Base-by-base conservation (phyloP, 192 early-diverging fungal species). In the Coemansia sp. region DNA sequence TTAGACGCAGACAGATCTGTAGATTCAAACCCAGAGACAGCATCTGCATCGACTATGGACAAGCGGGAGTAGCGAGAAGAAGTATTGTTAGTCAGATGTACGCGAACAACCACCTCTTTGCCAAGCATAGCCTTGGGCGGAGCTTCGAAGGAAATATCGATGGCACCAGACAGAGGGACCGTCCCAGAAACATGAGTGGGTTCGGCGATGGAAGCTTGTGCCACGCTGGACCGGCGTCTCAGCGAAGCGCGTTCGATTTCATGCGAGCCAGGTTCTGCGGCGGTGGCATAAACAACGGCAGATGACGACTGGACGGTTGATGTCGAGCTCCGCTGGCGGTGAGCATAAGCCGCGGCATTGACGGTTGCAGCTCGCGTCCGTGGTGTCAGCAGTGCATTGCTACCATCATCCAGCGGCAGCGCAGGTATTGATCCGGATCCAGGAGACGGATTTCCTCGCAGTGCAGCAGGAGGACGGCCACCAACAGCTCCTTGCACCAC, bases 81-180 rank as follows among this genome's bases (percentile, higher is more conserved):
- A 24, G 73, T 75, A 31, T 66, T 69, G 78, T 81, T 81, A 6
- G 70, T 54, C 33, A 81, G 50, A 30, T 68, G 61, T 21, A 71
- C 70, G 10, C 60, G 56, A 5, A 81, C 78, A 6, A 55, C 42
- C 14, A 81, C 29, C 31, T 70, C 57, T n/a, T 72, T 54, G 5
- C 78, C 78, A 10, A 81, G 63, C 0, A 3, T 7, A 10, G 61
- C 73, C 24, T 66, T 75, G 7, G 70, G 63, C 33, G 78, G 73
- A 9, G 73, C 78, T 10, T 75, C 67, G 57, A 81, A 81, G 2
- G 73, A 65, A 21, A 81, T 29, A 23, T 54, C 54, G 23, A 76
- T 70, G 6, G 72, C 63, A 19, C 66, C 72, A 19, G 68, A 3
- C 8, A 6, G 53, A 20, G 53, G 53, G 23, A 29, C 54, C 17